These are phyloP conservation scores for Penicillium salamii DNA, from an alignment of 495 filamentous ascomycete species.

Conservation along the genomic window DNA sequence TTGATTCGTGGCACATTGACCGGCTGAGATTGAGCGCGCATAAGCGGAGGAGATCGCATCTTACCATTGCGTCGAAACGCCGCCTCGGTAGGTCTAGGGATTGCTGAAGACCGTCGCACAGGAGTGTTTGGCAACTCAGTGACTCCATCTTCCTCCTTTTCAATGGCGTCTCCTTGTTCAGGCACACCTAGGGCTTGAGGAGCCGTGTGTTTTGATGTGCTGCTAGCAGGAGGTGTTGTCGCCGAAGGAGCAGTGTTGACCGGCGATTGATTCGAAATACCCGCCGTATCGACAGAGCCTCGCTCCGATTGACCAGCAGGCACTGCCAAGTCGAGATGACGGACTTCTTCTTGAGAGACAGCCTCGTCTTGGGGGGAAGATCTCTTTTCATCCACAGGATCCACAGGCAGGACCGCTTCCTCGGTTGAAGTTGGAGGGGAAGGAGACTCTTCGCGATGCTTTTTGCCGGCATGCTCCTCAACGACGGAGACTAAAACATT, in stretches of 20 bases:
- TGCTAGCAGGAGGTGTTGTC: slow-evolving; percentile 10
- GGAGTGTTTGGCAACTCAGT: slow-evolving; percentile 22
- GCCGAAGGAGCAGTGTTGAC: slow-evolving; percentile 7
- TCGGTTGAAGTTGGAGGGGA: slow-evolving; percentile 7
- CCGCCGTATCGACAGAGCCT: slow-evolving; percentile 4
- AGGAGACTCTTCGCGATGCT: slow-evolving; percentile 25
- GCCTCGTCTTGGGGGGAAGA: slow-evolving; percentile 26
- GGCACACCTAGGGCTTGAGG: slow-evolving; percentile 2
- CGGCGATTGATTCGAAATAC: slow-evolving; percentile 3
- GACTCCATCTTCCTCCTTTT: neutral
- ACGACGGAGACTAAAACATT: slow-evolving; percentile 68
- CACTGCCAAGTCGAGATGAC: slow-evolving; percentile 71
- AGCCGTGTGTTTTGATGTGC: slow-evolving; percentile 2
- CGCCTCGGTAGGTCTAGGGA: slow-evolving; percentile 50
- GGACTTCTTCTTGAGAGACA: slow-evolving; percentile 50
- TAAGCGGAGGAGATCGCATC: slow-evolving; percentile 60
- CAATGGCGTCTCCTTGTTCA: neutral
- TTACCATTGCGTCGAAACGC: slow-evolving; percentile 37
- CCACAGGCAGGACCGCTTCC: slow-evolving; percentile 12
- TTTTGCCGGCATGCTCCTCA: slow-evolving; percentile 56
- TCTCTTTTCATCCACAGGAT: slow-evolving; percentile 11
- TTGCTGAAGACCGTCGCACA: slow-evolving; percentile 39
- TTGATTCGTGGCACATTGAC: slow-evolving; percentile 31
- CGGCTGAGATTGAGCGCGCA: slow-evolving; percentile 72
- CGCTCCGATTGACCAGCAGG: slow-evolving; percentile 38